Evolutionary conservation across 768 basidiomycete species (phyloP).

Genomic region (Hypholoma fasciculare): DNA sequence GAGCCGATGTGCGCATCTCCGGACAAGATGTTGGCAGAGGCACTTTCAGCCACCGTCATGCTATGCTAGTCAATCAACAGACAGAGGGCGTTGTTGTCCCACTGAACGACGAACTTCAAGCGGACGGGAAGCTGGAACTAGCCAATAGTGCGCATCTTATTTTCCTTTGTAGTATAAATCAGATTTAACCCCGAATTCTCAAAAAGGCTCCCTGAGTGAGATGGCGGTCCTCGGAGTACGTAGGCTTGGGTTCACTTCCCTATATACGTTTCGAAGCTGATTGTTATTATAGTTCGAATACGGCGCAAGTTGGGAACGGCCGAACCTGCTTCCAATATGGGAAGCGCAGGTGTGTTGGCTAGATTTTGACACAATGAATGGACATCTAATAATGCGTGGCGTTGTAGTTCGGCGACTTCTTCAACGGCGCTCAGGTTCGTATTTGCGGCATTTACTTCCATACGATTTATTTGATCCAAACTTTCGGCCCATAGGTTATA

Average conservation of each 20-base stretch:
- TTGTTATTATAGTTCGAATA: constrained; percentile 70
- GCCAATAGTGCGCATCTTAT: constrained; percentile 70
- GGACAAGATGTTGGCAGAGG: constrained; percentile 94
- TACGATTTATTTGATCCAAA: not conserved
- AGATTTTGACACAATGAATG: not conserved
- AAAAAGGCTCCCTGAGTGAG: constrained; percentile 83
- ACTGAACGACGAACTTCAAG: constrained; percentile 66
- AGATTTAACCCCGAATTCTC: not conserved
- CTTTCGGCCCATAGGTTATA: constrained; percentile 49
- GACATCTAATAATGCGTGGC: not conserved
- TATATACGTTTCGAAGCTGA: not conserved
- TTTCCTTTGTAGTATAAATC: not conserved
- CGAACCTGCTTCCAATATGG: constrained; percentile 83
- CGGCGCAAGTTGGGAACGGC: constrained; percentile 87
- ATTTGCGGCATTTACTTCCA: not conserved
- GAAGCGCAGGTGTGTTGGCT: constrained; percentile 71
- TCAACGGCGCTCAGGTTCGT: constrained; percentile 79
- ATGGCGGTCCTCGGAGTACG: constrained; percentile 85
- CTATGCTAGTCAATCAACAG: constrained; percentile 89
- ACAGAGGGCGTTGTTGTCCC: constrained; percentile 81
- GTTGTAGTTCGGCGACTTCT: constrained; percentile 86
- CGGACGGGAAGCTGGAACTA: constrained; percentile 72
- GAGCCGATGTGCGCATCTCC: constrained; percentile 83
- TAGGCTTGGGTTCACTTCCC: constrained; percentile 4
- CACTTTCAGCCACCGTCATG: constrained; percentile 88